Conservation (phyloP, 345 rosid genomes). For the Pistacia integerrima region DNA sequence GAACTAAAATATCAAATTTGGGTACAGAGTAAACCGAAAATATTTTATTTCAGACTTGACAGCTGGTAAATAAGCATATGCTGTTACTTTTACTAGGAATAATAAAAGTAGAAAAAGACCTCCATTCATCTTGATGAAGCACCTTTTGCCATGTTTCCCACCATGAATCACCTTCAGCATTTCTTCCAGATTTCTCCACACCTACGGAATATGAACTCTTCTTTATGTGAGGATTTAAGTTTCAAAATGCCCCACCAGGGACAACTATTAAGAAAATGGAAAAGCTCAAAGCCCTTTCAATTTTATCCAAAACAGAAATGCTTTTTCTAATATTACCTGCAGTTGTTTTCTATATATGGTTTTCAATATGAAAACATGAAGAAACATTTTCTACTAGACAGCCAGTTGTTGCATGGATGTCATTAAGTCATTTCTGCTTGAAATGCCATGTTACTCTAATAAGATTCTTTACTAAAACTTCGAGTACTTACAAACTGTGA, state of each 20-base stretch:
- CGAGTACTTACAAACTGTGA: neutral
- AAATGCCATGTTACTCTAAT: neutral
- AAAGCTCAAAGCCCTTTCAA: neutral
- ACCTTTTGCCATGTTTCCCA: conserved; percentile 99
- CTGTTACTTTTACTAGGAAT: neutral
- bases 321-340: neutral
- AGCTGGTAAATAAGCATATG: conserved; percentile 5
- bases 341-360: neutral
- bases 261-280: neutral
- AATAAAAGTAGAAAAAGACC: conserved; percentile 44
- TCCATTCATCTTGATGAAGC: conserved; percentile 98
- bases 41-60: neutral
- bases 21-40: neutral
- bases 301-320: neutral
- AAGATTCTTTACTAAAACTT: neutral
- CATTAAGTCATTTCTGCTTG: neutral
- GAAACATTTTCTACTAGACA: neutral
- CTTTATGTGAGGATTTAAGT: neutral
- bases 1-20: neutral
- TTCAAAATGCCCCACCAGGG: neutral
- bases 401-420: neutral
- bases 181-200: conserved; percentile 96
- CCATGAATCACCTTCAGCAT: conserved; percentile 97
- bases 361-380: neutral
- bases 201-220: conserved; percentile 41